Percentiles rank a stretch among this genome's conserved stretches.
phyloP scores from a whole-genome alignment of 2,329 filamentous ascomycete genomes.

The Epichloe sp. region DNA sequence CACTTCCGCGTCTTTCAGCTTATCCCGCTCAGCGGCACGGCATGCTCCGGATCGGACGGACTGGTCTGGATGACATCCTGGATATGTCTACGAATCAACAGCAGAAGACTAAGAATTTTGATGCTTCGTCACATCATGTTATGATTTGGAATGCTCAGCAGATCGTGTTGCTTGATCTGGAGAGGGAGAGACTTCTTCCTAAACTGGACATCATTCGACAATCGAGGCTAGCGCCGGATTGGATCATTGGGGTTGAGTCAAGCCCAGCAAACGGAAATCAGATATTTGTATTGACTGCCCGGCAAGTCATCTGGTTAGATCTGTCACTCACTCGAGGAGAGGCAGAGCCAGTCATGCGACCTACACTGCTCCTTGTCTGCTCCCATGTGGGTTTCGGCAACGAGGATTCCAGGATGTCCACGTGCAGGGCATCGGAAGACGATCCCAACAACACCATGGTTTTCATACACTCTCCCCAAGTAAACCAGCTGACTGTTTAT shows the following conservation, averaged over 20 bases:
- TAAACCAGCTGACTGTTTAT: constrained; percentile 20
- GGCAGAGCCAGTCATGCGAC: constrained; percentile 6
- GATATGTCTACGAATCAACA: constrained; percentile 7
- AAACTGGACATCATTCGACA: constrained; percentile 15
- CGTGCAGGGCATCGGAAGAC: constrained; percentile 13
- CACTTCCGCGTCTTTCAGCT: constrained; percentile 18
- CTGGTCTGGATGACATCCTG: constrained; percentile 11
- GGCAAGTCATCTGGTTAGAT: constrained; percentile 35
- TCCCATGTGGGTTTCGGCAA: constrained; percentile 16
- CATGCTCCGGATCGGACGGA: constrained; percentile 27
- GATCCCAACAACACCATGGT: constrained; percentile 16
- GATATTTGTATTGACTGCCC: constrained; percentile 46
- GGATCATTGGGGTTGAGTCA: constrained; percentile 41
- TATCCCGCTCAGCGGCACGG: constrained; percentile 26
- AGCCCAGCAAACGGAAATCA: constrained; percentile 33
- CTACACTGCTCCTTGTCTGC: constrained; percentile 16
- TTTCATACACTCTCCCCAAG: constrained; percentile 19
- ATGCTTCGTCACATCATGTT: constrained; percentile 10
- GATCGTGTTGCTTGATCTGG: constrained; percentile 24
- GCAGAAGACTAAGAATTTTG: constrained; percentile 1
- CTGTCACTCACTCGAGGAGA: constrained; percentile 13
- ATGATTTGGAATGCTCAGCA: constrained; percentile 24
- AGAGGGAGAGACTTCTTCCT: constrained; percentile 17
- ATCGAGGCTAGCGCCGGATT: constrained; percentile 17
- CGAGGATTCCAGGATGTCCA: constrained; percentile 16